Evolutionary conservation across 805 yeast genomes (phyloP), one percentile per base, ranked within the genome.

Genomic region (Candida silvicultrix): DNA sequence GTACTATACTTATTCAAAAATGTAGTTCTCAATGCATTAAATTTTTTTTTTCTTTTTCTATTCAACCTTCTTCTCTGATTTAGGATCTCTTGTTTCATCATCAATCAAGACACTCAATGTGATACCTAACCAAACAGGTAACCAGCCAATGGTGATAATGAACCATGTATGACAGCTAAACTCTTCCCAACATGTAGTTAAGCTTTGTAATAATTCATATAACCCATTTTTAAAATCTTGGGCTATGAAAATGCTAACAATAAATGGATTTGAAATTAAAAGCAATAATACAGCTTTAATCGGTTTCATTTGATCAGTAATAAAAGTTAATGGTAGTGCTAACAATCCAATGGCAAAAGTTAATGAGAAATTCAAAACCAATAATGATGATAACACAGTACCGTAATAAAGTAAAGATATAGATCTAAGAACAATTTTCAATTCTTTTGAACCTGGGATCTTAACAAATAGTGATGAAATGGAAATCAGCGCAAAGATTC

Each of bases 81-180:
- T 16, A 2, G 16, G 16, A 8, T 9, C 11, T 42, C 48, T 46
- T 11, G 48, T 15, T 2, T 42, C 25, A 39, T 46, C 48, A 28
- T 42, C 16, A 2, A 53, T 40, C 29, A 40, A 38, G 12, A 45
- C 49, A 39, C 71, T 65, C n/a, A 59, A 41, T 1, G 64, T 62
- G 12, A 67, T 54, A 15, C 67, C 55, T 4, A 80, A 39, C 98
- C 98, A 92, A 5, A 81, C 74, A 3, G 97, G 95, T 35, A 82
- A 62, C 96, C 96, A 89, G 0, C 89, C 86, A 38, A 83, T 67
- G 37, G 80, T 70, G 2, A 89, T 60, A 21, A 86, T 75, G 46
- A 78, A 74, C 90, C 96, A 89, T 0, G 96, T 85, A 92, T 96
- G 89, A 48, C 85, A 82, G 46, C 84, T 85, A 46, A 86, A 65